These are phyloP conservation scores for Centrapalus pauciflorus DNA, from an alignment of 129 eudicot genomes.

Conservation along the genomic window DNA sequence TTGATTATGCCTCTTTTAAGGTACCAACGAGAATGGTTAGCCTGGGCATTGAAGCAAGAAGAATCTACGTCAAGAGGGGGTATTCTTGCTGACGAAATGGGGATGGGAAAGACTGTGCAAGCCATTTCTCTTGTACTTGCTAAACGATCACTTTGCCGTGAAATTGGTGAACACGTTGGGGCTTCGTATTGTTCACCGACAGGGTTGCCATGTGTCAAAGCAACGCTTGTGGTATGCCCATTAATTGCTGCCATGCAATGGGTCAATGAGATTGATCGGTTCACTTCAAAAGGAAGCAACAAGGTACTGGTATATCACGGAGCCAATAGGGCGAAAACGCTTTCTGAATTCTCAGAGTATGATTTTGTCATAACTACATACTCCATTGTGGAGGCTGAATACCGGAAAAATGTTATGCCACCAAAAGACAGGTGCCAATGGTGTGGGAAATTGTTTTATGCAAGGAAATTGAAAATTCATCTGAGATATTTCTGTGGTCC, in stretches of 20 bases:
- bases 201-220: constrained; percentile 46
- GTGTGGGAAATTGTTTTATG: constrained; percentile 67
- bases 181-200: constrained; percentile 32
- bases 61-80: constrained; percentile 78
- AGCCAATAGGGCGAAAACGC: constrained; percentile 52
- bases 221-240: constrained; percentile 92
- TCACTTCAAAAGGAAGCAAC: constrained; percentile 74
- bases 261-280: constrained; percentile 72
- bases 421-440: constrained; percentile 68
- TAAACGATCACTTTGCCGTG: constrained; percentile 52
- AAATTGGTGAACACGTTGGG: constrained; percentile 25
- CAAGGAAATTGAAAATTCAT: constrained; percentile 53
- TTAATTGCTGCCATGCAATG: constrained; percentile 77
- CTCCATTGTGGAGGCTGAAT: constrained; percentile 76
- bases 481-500: constrained; percentile 76
- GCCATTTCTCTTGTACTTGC: constrained; percentile 96
- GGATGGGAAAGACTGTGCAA: constrained; percentile 93
- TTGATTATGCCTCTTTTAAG: constrained; percentile 72
- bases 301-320: constrained; percentile 80
- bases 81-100: constrained; percentile 96
- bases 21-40: constrained; percentile 95
- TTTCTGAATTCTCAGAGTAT: constrained; percentile 49
- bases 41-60: constrained; percentile 92
- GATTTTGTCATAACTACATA: constrained; percentile 91
- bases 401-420: constrained; percentile 68